phyloP scores from a whole-genome alignment of 805 yeast genomes.

The Kazachstania kunashirensis region DNA sequence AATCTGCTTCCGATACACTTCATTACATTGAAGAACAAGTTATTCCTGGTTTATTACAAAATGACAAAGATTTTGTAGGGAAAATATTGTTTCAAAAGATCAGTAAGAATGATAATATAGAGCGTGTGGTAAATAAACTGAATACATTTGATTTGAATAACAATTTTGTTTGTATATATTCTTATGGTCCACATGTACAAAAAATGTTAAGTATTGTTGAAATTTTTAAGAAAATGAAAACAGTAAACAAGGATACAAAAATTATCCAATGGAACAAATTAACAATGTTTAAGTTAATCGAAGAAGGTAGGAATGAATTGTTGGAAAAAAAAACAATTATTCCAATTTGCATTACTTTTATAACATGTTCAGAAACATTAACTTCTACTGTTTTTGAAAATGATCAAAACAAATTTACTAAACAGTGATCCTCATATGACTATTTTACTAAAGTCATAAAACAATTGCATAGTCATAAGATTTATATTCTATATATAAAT shows the following conservation, averaged over 20 bases:
- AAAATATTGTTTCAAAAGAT: constrained; percentile 5
- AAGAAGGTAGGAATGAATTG: constrained; percentile 21
- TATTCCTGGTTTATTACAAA: constrained; percentile 10
- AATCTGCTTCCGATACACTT: constrained; percentile 8
- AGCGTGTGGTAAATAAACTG: constrained; percentile 13
- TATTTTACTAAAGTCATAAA: too few species aligned
- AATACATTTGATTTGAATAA: background rate
- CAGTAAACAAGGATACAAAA: background rate
- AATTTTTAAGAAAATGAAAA: constrained; percentile 11
- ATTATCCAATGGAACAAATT: constrained; percentile 20
- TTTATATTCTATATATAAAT: background rate
- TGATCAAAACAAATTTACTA: constrained; percentile 9
- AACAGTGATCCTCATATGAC: constrained; percentile 10
- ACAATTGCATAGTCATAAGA: background rate
- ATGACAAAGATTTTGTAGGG: background rate
- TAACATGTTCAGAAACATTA: background rate
- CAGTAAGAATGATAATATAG: constrained; percentile 19
- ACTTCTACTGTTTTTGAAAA: constrained; percentile 2
- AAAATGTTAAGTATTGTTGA: constrained; percentile 20
- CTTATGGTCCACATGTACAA: constrained; percentile 24
- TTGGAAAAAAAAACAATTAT: constrained; percentile 13
- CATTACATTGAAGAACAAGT: constrained; percentile 13
- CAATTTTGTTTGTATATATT: constrained; percentile 10
- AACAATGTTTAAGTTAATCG: constrained; percentile 12
- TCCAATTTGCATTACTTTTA: constrained; percentile 2